Conservation (phyloP, 345 rosid genomes). For the Pistacia vera region DNA sequence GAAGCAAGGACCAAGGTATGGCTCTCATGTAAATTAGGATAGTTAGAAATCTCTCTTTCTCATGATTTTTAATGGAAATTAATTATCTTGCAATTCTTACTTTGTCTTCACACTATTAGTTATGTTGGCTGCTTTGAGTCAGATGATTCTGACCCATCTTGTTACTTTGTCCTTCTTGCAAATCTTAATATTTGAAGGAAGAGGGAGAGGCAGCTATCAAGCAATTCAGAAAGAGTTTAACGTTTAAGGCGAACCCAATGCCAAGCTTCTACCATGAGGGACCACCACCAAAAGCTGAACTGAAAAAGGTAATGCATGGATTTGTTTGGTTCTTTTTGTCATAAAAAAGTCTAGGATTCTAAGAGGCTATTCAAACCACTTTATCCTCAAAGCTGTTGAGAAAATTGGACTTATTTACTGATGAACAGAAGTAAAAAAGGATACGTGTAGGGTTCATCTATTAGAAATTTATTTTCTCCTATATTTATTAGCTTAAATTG, state of each 20-base stretch:
- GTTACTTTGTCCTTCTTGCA: neutral
- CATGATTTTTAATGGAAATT: conserved; percentile 1
- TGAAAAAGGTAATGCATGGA: conserved; percentile 65
- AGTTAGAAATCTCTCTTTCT: neutral
- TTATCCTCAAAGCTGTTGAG: neutral
- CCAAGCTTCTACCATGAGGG: conserved; percentile 87
- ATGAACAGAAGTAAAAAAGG: neutral
- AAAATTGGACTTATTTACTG: neutral
- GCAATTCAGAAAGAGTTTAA: conserved; percentile 77
- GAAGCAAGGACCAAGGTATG: conserved; percentile 77
- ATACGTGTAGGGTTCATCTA: conserved; percentile 7
- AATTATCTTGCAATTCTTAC: neutral
- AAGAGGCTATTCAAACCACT: neutral
- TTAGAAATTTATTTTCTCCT: neutral
- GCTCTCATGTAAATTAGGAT: neutral
- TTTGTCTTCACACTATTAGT: neutral
- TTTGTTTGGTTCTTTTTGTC: neutral
- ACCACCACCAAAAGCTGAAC: conserved; percentile 83
- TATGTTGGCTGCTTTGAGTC: conserved; percentile 6
- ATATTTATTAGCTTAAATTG: neutral
- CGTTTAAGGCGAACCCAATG: conserved; percentile 82
- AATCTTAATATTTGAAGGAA: conserved; percentile 47
- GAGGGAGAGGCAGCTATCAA: conserved; percentile 84
- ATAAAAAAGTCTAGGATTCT: neutral
- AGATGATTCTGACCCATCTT: conserved; percentile 8